Evolutionary conservation across 2,329 filamentous ascomycete species (phyloP), one percentile per base, ranked within the genome.

Genomic region (Westerdykella sp.): DNA sequence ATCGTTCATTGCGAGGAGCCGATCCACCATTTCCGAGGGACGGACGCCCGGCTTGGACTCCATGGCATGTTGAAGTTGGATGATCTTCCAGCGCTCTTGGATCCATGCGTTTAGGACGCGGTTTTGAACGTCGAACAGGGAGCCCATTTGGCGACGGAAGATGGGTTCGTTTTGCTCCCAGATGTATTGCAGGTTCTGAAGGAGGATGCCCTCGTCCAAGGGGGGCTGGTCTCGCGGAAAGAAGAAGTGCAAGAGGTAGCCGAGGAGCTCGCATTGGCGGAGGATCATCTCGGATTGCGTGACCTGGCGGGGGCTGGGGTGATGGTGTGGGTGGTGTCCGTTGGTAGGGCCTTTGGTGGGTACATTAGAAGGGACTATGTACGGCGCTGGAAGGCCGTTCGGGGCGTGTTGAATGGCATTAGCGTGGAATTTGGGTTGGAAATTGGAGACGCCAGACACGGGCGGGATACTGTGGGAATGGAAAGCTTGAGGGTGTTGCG

Each of bases 1-100:
- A 34, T 65, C 62, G 37, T 65, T 65, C 54, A 65, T 60, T 0
- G 61, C 61, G 1, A 65, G 45, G 1, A 65, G 47, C 1, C 61
- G 56, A 28, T 63, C 62, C 13, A 61, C 54, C 12, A 64, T 52
- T 18, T 56, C 61, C 2, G 55, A 39, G 15, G 54, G 51, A 2
- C 43, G 48, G 7, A 61, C 48, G 9, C 59, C 58, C 4, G 62
- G 59, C 13, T 54, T 50, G 4, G 47, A 41, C 0, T 54, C 45
- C 37, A 65, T 45, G 2, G 51, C 46, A 39, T 57, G 54, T 2
- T 52, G 52, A 1, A 65, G 49, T 15, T 54, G 53, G 22, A 44
- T 47, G 12, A 66, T 63, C 10, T 57, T 60, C 18, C 55, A 53
- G 7, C 62, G 53, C 38, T 65, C 61, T 22, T 54, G 50, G 6